phyloP scores from a whole-genome alignment of 495 filamentous ascomycete genomes.

The Neurospora sp. region DNA sequence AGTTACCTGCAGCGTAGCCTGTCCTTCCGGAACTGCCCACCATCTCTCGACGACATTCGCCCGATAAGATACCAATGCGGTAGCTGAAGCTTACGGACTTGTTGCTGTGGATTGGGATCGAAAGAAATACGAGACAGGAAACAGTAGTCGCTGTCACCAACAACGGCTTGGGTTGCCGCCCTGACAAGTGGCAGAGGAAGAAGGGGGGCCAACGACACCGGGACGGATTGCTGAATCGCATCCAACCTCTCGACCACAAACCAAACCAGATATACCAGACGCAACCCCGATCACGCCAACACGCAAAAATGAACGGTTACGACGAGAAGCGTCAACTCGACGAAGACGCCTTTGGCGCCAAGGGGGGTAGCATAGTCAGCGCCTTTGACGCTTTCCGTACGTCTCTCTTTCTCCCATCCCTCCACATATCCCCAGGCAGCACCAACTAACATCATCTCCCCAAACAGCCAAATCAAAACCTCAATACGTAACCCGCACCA shows the following conservation, averaged over 20 bases:
- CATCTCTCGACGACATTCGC: not conserved
- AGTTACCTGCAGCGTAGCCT: not conserved
- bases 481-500: slow-evolving; percentile 74
- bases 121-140: not conserved
- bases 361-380: slow-evolving; percentile 52
- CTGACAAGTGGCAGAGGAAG: not conserved
- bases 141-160: not conserved
- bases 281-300: not conserved
- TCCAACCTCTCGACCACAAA: not conserved
- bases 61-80: not conserved
- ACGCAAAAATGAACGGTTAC: slow-evolving; percentile 43
- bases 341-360: slow-evolving; percentile 69
- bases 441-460: slow-evolving; percentile 15
- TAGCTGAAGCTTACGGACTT: not conserved
- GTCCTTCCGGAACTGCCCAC: not conserved
- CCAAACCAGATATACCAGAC: not conserved
- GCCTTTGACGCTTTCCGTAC: slow-evolving; percentile 97
- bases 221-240: not conserved
- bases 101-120: not conserved
- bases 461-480: slow-evolving; percentile 81
- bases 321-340: slow-evolving; percentile 46
- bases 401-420: slow-evolving; percentile 22
- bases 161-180: not conserved
- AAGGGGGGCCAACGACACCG: not conserved
- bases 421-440: not conserved